Base-by-base conservation (phyloP, 345 rosid species). In the Psidium friedrichsthalianum region DNA sequence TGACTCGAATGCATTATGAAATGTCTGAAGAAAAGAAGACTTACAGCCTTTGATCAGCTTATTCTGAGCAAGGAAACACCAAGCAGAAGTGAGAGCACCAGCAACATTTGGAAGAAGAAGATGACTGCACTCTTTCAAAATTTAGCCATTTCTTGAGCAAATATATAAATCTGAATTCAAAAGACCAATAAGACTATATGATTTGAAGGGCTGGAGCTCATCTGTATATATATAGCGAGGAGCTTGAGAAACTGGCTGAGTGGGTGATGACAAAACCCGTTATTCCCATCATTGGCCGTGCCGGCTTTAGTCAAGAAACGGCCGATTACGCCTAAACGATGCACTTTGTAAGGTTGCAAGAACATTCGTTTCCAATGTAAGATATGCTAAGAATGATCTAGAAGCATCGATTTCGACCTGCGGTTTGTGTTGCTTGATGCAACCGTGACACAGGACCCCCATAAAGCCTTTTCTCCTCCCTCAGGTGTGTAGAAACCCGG, bases 1-100 rank as follows among this genome's bases (percentile, higher is more conserved):
- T 6, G 7, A 44, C 47, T 44, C 47, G 47, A 44, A 5, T 44
- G 47, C 47, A 44, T 44, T 44, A 44, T 44, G 69, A 11, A 58
- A 15, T 6, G 36, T 0, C 47, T 6, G 29, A 16, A 24, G 64
- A 20, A 59, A 16, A 56, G 83, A 83, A 5, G 83, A 56, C 2
- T 25, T 81, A 69, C 85, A 80, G 54, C 86, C 80, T 57, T 86
- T 84, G 18, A 58, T 20, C 24, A 55, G 57, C 57, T 55, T n/a
- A 32, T 58, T 27, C 69, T 58, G 36, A 84, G 86, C 87, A 74
- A 80, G 6, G 91, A 74, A 55, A 83, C 24, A n/a, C 57, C 32
- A 49, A 90, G 74, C 20, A 88, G 85, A 47, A 84, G 55, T 82
- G 86, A 86, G 49, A 83, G 86, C 82, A 86, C 12, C 57, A 84